Evolutionary conservation across 2,329 filamentous ascomycete genomes (phyloP).

Genomic region (Aspergillus niger): DNA sequence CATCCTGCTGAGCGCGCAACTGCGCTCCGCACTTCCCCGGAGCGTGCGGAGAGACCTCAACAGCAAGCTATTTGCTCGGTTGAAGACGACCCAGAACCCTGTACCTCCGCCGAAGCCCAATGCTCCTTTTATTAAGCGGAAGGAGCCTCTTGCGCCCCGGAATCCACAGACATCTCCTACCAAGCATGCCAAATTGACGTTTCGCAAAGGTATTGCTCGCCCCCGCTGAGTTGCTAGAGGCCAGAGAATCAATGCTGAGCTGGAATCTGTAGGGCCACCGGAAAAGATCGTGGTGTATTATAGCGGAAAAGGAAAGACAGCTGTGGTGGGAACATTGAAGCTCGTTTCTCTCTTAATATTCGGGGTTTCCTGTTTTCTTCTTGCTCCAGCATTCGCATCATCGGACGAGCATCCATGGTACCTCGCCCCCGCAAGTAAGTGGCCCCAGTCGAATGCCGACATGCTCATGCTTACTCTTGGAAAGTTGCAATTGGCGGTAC

Average conservation of each 20-base stretch:
- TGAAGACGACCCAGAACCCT: constrained; percentile 32
- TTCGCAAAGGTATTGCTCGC: constrained; percentile 31
- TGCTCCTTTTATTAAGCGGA: constrained; percentile 19
- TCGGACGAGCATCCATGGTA: constrained; percentile 47
- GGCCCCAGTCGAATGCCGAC: constrained; percentile 8
- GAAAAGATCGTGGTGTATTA: constrained; percentile 70
- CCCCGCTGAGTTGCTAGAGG: not conserved
- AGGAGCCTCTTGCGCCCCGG: constrained; percentile 14
- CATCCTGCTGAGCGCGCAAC: constrained; percentile 34
- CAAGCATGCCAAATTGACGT: constrained; percentile 26
- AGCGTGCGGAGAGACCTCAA: constrained; percentile 30
- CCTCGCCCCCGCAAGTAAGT: constrained; percentile 44
- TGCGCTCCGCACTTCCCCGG: constrained; percentile 30
- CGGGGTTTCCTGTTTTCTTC: constrained; percentile 64
- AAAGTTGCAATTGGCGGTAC: constrained; percentile 62
- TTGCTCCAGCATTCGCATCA: constrained; percentile 59
- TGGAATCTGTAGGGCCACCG: constrained; percentile 33
- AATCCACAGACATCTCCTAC: constrained; percentile 20
- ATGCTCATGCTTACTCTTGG: constrained; percentile 4
- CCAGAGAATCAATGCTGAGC: constrained; percentile 12
- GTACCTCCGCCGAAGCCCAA: constrained; percentile 28
- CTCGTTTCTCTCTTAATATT: constrained; percentile 71
- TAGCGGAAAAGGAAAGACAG: constrained; percentile 66
- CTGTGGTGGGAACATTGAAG: constrained; percentile 70
- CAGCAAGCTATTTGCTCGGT: constrained; percentile 29